These are phyloP conservation scores for Prunus mira DNA, from an alignment of 306 rosid genomes.

Conservation along the genomic window DNA sequence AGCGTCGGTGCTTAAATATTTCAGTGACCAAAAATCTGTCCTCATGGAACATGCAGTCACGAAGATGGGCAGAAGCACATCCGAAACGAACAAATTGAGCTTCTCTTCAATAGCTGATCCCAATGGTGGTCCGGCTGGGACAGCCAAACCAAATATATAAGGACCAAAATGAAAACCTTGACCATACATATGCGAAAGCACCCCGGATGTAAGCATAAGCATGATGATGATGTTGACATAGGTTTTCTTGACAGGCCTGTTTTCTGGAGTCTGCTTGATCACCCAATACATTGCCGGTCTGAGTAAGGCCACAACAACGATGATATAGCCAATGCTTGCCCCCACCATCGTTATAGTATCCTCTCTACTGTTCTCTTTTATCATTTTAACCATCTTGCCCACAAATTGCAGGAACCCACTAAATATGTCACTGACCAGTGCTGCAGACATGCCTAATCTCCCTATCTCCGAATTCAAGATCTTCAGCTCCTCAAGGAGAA, in stretches of 20 bases:
- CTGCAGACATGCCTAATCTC: conserved; percentile 39
- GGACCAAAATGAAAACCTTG: conserved; percentile 46
- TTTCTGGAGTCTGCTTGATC: conserved; percentile 48
- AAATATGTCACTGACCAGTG: conserved; percentile 37
- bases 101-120: conserved; percentile 57
- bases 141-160: conserved; percentile 50
- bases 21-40: conserved; percentile 22
- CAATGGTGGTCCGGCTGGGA: conserved; percentile 65
- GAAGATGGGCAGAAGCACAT: conserved; percentile 50
- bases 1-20: background rate
- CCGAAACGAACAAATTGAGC: conserved; percentile 31
- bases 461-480: background rate
- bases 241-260: conserved; percentile 37
- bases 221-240: conserved; percentile 22
- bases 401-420: background rate
- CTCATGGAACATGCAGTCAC: conserved; percentile 39
- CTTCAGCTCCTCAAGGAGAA: background rate
- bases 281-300: conserved; percentile 56
- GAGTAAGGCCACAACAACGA: conserved; percentile 7
- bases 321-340: background rate
- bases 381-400: background rate
- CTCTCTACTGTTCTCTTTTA: background rate
- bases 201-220: conserved; percentile 29
- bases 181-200: background rate
- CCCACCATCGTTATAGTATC: background rate